Percentiles rank a stretch among this genome's conserved stretches.
phyloP scores from a whole-genome alignment of 305 asterid genomes.

The Euphrasia arctica region DNA sequence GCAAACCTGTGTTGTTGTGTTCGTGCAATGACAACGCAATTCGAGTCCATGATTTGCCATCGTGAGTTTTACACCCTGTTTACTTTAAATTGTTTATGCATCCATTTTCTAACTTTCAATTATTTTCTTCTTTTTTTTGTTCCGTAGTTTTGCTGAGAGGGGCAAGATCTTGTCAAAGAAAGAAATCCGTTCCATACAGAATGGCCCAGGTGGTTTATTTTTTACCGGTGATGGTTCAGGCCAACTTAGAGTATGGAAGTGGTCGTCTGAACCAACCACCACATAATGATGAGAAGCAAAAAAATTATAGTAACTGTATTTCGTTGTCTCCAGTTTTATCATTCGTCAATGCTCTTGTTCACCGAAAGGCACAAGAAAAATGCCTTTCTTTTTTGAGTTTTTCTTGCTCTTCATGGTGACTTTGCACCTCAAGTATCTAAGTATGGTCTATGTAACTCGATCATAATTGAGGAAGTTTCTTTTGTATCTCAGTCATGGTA shows the following conservation, averaged over 20 bases:
- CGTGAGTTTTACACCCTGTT: constrained; percentile 49
- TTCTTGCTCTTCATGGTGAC: not conserved
- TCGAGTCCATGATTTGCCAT: constrained; percentile 80
- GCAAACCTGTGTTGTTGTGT: constrained; percentile 83
- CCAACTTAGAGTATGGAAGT: constrained; percentile 79
- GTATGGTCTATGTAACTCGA: constrained; percentile 8
- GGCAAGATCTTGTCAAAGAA: constrained; percentile 75
- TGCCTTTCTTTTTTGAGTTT: constrained; percentile 25
- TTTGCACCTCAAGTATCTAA: constrained; percentile 1
- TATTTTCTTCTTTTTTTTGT: not conserved
- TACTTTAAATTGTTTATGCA: constrained; percentile 9
- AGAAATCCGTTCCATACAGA: constrained; percentile 72
- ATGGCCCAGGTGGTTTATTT: constrained; percentile 81
- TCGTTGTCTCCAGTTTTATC: not conserved
- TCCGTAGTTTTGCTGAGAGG: constrained; percentile 69
- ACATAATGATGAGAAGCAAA: constrained; percentile 19
- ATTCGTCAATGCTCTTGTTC: constrained; percentile 18
- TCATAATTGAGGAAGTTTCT: constrained; percentile 21
- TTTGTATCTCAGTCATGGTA: constrained; percentile 15
- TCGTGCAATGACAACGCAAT: constrained; percentile 72
- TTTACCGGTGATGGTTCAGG: constrained; percentile 95
- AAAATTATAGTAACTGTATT: not conserved
- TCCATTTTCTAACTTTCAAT: not conserved
- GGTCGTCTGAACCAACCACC: constrained; percentile 53
- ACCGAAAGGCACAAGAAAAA: constrained; percentile 17